Percentiles rank a stretch among this genome's conserved stretches.
phyloP scores from a whole-genome alignment of 768 basidiomycete species.

The Lyophyllum decastes region DNA sequence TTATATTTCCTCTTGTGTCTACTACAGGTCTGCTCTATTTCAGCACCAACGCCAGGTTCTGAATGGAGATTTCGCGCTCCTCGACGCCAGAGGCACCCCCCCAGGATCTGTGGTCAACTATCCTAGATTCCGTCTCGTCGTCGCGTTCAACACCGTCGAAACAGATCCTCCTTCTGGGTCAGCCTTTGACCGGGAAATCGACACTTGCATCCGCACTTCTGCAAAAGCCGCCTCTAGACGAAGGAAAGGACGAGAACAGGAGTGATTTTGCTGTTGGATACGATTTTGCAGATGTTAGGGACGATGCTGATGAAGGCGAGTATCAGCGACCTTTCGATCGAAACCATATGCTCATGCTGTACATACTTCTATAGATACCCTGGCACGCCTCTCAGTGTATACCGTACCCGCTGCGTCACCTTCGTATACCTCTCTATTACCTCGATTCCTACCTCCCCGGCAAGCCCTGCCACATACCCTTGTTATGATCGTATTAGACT shows the following conservation, averaged over 20 bases:
- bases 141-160: conserved; percentile 83
- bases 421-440: conserved; percentile 70
- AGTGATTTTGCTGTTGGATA: conserved; percentile 89
- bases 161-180: conserved; percentile 83
- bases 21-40: too few relatives aligned
- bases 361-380: conserved; percentile 57
- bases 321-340: conserved; percentile 4
- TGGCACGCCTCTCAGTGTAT: conserved; percentile 88
- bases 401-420: conserved; percentile 83
- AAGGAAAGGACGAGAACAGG: conserved; percentile 57
- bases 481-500: conserved; percentile 87
- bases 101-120: conserved; percentile 89
- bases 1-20: neutral
- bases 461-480: conserved; percentile 68
- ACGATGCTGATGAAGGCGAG: conserved; percentile 93
- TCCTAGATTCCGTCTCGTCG: conserved; percentile 84
- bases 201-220: conserved; percentile 71
- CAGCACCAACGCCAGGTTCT: neutral
- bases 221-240: conserved; percentile 61
- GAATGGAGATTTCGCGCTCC: conserved; percentile 52
- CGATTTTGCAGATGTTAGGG: conserved; percentile 86
- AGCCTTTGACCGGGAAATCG: conserved; percentile 79
- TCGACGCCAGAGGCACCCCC: conserved; percentile 76
- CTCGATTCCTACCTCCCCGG: conserved; percentile 77
- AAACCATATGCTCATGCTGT: conserved; percentile 1